These are phyloP conservation scores for Pseudocercospora musae DNA, from an alignment of 2,329 filamentous ascomycete species.

Conservation along the genomic window DNA sequence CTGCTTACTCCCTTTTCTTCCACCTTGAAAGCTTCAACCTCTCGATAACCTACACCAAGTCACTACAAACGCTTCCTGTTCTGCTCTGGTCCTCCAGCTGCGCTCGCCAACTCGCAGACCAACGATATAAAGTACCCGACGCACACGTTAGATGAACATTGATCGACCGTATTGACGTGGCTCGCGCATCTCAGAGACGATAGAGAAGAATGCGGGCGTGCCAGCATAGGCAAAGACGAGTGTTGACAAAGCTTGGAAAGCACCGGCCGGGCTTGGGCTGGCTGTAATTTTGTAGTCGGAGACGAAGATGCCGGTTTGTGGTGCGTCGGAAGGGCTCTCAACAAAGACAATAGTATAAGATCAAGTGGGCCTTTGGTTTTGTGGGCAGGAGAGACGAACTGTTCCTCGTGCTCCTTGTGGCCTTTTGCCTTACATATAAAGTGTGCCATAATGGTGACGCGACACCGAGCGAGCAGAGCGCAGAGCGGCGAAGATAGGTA, in stretches of 20 bases:
- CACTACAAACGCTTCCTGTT: background rate
- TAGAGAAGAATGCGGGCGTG: constrained; percentile 40
- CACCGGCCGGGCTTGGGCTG: constrained; percentile 45
- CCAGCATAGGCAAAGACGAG: constrained; percentile 41
- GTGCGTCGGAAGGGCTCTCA: constrained; percentile 37
- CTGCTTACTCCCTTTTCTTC: background rate
- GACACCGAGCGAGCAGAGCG: background rate
- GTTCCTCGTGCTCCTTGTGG: background rate
- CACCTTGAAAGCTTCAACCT: background rate
- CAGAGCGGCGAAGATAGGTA: background rate
- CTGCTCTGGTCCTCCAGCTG: no score
- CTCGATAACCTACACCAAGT: background rate
- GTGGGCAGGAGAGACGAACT: background rate
- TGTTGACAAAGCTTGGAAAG: constrained; percentile 59
- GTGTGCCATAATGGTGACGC: background rate
- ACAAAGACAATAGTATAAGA: no score
- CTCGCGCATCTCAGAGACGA: constrained; percentile 41
- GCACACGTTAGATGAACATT: constrained; percentile 28
- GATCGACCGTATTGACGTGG: constrained; percentile 36
- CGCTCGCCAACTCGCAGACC: no score
- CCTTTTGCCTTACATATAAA: background rate
- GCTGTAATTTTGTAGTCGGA: constrained; percentile 30
- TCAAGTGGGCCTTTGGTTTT: background rate
- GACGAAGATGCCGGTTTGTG: constrained; percentile 28
- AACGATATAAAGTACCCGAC: no score